These are phyloP conservation scores for Paspalum notatum DNA, from an alignment of 176 grass and related monocot genomes.

Conservation along the genomic window DNA sequence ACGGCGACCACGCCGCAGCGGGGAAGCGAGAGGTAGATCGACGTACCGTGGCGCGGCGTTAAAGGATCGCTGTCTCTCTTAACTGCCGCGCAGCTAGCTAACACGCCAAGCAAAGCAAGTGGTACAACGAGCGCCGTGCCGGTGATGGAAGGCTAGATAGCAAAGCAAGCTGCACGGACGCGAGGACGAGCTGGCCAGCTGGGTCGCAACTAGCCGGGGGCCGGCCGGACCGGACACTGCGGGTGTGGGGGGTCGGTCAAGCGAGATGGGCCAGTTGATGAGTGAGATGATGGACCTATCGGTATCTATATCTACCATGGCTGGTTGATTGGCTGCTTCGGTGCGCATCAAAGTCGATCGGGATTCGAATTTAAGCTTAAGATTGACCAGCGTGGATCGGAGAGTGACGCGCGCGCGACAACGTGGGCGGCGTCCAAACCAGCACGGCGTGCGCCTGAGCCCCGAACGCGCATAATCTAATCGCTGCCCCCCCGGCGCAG, in stretches of 20 bases:
- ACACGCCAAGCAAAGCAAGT: too few relatives aligned
- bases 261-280: neutral
- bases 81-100: neutral
- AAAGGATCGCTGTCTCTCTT: neutral
- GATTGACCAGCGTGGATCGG: neutral
- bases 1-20: neutral
- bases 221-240: too few relatives aligned
- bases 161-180: neutral
- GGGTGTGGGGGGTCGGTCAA: too few relatives aligned
- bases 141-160: neutral
- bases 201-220: neutral
- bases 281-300: too few relatives aligned
- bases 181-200: neutral
- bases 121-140: neutral
- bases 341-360: neutral
- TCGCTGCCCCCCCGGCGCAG: too few relatives aligned
- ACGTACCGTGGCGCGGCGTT: neutral
- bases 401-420: too few relatives aligned
- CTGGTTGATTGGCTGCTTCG: too few relatives aligned
- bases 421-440: too few relatives aligned
- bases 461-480: too few relatives aligned
- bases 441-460: too few relatives aligned
- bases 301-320: too few relatives aligned
- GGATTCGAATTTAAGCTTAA: constrained; percentile 18
- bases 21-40: too few relatives aligned